Percentiles rank a stretch among this genome's conserved stretches.
Evolutionary conservation across 805 yeast species (phyloP).

Genomic region (Ogataea naganishii): DNA sequence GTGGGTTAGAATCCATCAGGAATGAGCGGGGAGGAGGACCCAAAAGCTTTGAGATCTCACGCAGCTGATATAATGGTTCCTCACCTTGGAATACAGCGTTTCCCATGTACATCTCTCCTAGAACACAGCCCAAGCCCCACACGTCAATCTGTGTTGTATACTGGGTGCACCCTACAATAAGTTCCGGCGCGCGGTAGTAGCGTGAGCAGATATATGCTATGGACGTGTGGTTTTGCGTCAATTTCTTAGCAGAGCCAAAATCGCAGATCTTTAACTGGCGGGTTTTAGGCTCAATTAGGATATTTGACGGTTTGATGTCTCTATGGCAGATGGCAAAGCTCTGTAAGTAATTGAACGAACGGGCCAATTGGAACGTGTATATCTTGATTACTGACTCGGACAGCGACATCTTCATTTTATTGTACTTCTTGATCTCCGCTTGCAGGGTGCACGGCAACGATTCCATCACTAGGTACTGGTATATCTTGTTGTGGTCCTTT

Average conservation of each 20-base stretch:
- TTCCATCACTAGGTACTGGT: constrained; percentile 82
- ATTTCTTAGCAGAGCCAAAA: constrained; percentile 76
- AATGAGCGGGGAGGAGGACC: constrained; percentile 81
- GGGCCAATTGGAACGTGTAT: constrained; percentile 69
- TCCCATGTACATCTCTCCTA: constrained; percentile 90
- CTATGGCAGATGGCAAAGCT: constrained; percentile 76
- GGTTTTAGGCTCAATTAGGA: constrained; percentile 62
- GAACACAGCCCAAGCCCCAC: constrained; percentile 96
- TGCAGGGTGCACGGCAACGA: constrained; percentile 78
- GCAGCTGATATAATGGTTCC: constrained; percentile 78
- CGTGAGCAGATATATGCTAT: constrained; percentile 95
- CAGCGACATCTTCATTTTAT: constrained; percentile 48
- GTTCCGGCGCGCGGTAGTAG: constrained; percentile 93
- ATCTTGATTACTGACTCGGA: constrained; percentile 71
- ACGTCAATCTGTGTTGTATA: constrained; percentile 90
- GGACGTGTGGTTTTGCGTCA: constrained; percentile 75
- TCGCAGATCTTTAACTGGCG: constrained; percentile 72
- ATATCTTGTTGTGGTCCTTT: constrained; percentile 49
- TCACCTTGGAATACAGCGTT: constrained; percentile 94
- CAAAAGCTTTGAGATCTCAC: constrained; percentile 80
- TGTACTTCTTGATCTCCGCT: constrained; percentile 62
- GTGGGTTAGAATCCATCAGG: constrained; percentile 65
- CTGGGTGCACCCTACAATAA: constrained; percentile 81
- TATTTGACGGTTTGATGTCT: constrained; percentile 79
- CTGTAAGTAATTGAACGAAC: constrained; percentile 78